Conservation (phyloP, 495 filamentous ascomycete genomes). For the Parathielavia hyrcaniae region DNA sequence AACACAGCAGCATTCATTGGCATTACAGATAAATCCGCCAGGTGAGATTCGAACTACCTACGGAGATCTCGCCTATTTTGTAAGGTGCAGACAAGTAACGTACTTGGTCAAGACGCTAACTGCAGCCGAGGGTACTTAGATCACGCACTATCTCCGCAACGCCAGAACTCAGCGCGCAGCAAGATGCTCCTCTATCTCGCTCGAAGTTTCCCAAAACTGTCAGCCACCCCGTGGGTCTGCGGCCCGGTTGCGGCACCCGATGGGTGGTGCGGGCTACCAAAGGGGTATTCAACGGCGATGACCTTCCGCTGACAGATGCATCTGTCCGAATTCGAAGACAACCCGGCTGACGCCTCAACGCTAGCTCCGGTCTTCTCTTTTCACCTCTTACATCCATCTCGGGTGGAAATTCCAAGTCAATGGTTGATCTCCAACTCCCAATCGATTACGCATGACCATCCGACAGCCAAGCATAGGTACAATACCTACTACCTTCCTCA, state of each 20-base stretch:
- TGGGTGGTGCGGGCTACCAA: neutral
- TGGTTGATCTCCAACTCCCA: no score
- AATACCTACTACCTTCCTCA: no score
- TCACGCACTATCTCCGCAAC: constrained; percentile 11
- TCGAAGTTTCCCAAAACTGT: constrained; percentile 6
- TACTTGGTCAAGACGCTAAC: neutral
- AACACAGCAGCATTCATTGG: no score
- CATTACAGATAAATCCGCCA: no score
- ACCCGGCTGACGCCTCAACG: neutral
- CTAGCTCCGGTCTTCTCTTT: neutral
- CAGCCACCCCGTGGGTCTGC: neutral
- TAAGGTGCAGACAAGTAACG: no score
- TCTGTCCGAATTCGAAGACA: neutral
- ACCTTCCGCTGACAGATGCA: neutral
- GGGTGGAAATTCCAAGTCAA: neutral
- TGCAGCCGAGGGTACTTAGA: constrained; percentile 13
- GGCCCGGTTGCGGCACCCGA: constrained; percentile 6
- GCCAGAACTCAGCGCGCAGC: neutral
- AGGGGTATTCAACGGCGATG: neutral
- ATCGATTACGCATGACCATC: no score
- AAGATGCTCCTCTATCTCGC: constrained; percentile 6
- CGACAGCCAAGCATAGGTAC: no score
- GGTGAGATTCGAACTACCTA: neutral
- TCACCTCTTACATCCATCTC: neutral
- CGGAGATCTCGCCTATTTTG: neutral